These are phyloP conservation scores for Irpex lacteus DNA, from an alignment of 1,284 basidiomycete genomes.

Conservation along the genomic window DNA sequence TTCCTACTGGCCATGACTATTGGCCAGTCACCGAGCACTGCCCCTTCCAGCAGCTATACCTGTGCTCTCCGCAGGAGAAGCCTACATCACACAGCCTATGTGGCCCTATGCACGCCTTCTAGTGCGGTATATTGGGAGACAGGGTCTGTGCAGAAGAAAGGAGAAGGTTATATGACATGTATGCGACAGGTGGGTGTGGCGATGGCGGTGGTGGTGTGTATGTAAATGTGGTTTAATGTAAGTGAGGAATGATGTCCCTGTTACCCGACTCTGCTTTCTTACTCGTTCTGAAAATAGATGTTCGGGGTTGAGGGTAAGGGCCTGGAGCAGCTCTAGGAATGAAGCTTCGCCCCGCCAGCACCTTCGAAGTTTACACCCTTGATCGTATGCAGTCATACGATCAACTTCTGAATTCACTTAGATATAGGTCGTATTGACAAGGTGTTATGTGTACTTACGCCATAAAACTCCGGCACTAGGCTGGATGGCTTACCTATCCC, in stretches of 20 bases:
- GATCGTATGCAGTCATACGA: too few species aligned
- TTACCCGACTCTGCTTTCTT: background rate
- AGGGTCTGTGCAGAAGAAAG: background rate
- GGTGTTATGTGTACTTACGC: too few species aligned
- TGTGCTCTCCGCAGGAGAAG: background rate
- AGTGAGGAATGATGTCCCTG: background rate
- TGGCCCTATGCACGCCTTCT: background rate
- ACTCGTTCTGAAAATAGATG: background rate
- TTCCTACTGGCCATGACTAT: background rate
- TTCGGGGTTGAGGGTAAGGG: background rate
- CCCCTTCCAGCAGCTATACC: background rate
- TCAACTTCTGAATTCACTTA: too few species aligned
- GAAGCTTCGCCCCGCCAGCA: too few species aligned
- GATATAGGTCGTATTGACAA: too few species aligned
- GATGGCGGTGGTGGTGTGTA: background rate
- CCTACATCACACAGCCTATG: background rate
- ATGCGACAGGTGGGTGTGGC: background rate
- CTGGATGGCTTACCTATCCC: too few species aligned
- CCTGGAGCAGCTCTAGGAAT: background rate
- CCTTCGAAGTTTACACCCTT: too few species aligned
- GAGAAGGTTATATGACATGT: background rate
- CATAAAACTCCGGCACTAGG: too few species aligned
- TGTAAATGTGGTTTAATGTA: background rate
- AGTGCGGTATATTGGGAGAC: background rate
- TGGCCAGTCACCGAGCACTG: background rate